A percentile compares a stretch with the other conserved stretches of the same genome.
Conservation (phyloP, 2,329 filamentous ascomycete species). For the Triangularia verruculosa region DNA sequence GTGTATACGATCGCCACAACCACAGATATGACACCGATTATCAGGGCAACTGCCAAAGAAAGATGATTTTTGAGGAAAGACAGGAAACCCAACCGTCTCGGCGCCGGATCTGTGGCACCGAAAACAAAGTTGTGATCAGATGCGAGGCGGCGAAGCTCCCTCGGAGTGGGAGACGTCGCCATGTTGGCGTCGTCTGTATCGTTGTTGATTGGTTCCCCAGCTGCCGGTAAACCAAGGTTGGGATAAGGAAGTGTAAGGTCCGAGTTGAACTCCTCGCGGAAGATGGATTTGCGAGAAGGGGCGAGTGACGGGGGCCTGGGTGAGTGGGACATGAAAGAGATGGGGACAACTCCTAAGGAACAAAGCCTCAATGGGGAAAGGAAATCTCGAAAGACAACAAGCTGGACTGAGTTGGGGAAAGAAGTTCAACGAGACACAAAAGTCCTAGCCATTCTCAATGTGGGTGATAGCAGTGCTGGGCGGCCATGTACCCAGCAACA, state of each 20-base stretch:
- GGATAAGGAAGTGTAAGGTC: constrained; percentile 11
- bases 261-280: constrained; percentile 26
- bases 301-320: constrained; percentile 12
- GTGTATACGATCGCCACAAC: constrained; percentile 26
- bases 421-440: neutral
- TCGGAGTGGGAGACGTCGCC: constrained; percentile 22
- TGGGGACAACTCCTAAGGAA: neutral
- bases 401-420: neutral
- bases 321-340: constrained; percentile 12
- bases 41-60: constrained; percentile 18
- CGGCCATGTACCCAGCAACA: neutral
- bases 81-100: constrained; percentile 21
- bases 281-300: constrained; percentile 25
- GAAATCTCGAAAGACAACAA: neutral
- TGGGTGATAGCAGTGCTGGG: neutral
- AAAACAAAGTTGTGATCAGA: constrained; percentile 27
- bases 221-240: neutral
- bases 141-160: constrained; percentile 24
- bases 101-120: constrained; percentile 14
- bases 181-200: constrained; percentile 9
- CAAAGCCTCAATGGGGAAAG: neutral
- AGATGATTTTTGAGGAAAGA: constrained; percentile 24
- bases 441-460: neutral
- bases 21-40: constrained; percentile 21
- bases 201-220: neutral